phyloP scores from a whole-genome alignment of 2,329 filamentous ascomycete genomes.

The Botrytis sinoallii region DNA sequence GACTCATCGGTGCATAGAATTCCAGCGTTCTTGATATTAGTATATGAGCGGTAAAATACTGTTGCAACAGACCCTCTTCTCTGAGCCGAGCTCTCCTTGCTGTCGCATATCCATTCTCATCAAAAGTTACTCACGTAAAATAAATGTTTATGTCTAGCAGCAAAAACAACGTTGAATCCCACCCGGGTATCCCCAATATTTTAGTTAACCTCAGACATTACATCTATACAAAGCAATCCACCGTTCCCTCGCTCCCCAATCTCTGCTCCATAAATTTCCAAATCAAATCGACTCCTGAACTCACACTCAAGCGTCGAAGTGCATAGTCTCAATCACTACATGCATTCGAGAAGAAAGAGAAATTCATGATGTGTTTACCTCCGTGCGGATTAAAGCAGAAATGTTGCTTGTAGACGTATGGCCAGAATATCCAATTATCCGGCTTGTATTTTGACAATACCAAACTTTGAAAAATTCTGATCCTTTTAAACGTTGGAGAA shows the following conservation, averaged over 20 bases:
- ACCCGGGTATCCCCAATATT: background rate
- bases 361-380: background rate
- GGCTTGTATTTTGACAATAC: background rate
- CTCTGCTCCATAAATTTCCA: background rate
- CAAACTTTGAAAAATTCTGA: background rate
- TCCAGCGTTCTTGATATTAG: background rate
- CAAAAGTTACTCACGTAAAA: background rate
- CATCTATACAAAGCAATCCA: background rate
- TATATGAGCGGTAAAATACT: background rate
- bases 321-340: background rate
- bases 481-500: background rate
- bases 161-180: background rate
- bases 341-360: background rate
- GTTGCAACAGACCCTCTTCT: background rate
- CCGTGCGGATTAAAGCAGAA: background rate
- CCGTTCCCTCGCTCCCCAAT: too few relatives aligned
- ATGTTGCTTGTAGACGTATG: background rate
- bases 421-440: background rate
- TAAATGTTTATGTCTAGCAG: background rate
- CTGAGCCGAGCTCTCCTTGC: background rate
- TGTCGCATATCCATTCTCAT: background rate
- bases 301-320: background rate
- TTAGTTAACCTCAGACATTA: accelerated
- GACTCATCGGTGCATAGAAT: background rate
- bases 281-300: background rate